Conservation (phyloP, 2,329 filamentous ascomycete genomes). For the Incumbomyces delicatus region DNA sequence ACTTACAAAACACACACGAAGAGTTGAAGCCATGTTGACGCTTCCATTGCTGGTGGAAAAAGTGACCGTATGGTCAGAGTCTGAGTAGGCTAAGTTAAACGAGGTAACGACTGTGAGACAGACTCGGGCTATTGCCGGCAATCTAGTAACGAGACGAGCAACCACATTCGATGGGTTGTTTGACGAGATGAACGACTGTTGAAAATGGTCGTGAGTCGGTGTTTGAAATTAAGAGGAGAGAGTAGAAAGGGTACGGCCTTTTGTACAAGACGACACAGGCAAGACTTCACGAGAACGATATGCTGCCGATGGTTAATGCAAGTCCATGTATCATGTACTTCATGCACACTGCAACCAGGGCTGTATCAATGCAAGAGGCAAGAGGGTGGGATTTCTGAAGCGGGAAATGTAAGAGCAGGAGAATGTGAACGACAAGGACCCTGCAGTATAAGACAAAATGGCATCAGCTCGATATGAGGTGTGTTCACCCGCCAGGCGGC, state of each 20-base stretch:
- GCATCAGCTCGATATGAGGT: conserved; percentile 3
- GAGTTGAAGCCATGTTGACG: conserved; percentile 4
- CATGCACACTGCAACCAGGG: conserved; percentile 8
- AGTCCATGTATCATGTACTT: not conserved
- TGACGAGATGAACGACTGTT: not conserved
- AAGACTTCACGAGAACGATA: not conserved
- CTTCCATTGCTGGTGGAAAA: not conserved
- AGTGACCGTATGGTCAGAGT: not conserved
- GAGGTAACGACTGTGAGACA: conserved; percentile 7
- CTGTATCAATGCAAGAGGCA: conserved; percentile 1
- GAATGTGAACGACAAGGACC: not conserved
- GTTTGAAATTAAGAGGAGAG: too few relatives aligned
- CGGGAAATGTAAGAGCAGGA: conserved; percentile 1
- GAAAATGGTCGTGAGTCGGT: not conserved
- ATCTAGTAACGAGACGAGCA: not conserved
- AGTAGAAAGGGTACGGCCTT: not conserved
- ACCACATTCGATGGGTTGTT: not conserved
- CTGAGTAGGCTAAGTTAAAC: not conserved
- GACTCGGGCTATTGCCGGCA: not conserved
- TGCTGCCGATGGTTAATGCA: conserved; percentile 5
- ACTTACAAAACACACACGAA: conserved; percentile 6
- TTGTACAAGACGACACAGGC: not conserved
- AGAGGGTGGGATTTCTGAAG: not conserved
- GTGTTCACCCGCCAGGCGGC: conserved; percentile 5
- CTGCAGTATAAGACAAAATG: conserved; percentile 4